Base-by-base conservation (phyloP, 148 eudicot species). In the Fagopyrum homotropicum region DNA sequence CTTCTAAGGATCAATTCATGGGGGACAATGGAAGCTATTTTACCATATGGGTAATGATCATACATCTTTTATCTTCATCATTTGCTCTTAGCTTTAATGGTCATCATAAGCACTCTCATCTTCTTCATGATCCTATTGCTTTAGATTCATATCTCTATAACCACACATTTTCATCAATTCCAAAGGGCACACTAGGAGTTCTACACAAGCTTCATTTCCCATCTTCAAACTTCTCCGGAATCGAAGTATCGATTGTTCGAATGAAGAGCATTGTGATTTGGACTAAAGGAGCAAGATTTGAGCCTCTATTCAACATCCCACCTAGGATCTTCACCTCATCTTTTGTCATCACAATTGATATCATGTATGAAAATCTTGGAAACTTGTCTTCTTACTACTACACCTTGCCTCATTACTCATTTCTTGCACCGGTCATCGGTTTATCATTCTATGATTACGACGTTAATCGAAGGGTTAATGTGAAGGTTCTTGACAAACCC, bases 281-380 rank as follows among this genome's bases (percentile, higher is more conserved):
- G 84, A n/a, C 9, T 10, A 57, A 75, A 51, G 97, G 94, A 47
- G 83, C 79, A 2, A 93, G 87, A 46, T 79, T 78, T 4, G 81
- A 88, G 61, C 82, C 70, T 46, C 77, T 66, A 4, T 66, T 93
- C 68, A 75, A 82, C 4, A 80, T 93, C 63, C 97, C 97, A n/a
- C 81, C 88, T 2, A 75, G 73, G 46, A 75, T 77, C 9, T 12
- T 80, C 45, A 86, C 87, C 55, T 7, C 55, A 17, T 95, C 92
- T 6, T 80, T 64, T 76, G 85, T 79, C 4, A 83, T 52, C 43
- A 87, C 90, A 74, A 44, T 89, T n/a, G 88, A 80, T 54, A 45
- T 93, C 6, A 77, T 91, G 59, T 87, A 80, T 80, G 90, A 87
- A 76, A 85, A 93, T 44, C 80, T 93, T 1, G 93, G 93, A 44